These are phyloP conservation scores for Pinus tabuliformis DNA, from an alignment of 75 land plant genomes.

Conservation along the genomic window DNA sequence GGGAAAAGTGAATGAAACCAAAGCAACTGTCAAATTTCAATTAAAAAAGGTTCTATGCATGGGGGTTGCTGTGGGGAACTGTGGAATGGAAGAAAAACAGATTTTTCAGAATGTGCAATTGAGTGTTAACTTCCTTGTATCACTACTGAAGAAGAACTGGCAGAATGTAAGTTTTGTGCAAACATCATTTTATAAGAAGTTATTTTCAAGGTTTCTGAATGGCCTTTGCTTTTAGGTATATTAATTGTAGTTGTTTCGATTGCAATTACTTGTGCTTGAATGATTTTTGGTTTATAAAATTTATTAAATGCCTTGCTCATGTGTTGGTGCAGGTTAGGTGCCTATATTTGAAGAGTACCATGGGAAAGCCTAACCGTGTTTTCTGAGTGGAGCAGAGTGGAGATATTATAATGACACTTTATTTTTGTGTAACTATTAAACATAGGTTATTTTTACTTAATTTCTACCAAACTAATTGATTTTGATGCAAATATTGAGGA, in stretches of 20 bases:
- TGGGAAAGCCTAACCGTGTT: constrained; percentile 65
- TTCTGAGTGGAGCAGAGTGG: constrained; percentile 20
- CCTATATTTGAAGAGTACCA: constrained; percentile 79
- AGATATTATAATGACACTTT: no score
- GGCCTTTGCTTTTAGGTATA: not conserved
- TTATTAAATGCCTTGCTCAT: not conserved
- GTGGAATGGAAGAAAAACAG: constrained; percentile 80
- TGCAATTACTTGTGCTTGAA: not conserved
- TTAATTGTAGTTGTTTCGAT: not conserved
- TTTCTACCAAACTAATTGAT: no score
- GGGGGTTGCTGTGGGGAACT: constrained; percentile 85
- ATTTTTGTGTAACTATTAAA: no score
- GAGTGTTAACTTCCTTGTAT: constrained; percentile 82
- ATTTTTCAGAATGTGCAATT: constrained; percentile 80
- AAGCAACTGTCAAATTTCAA: constrained; percentile 77
- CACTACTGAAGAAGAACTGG: constrained; percentile 84
- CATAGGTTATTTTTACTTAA: no score
- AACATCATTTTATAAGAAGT: not conserved
- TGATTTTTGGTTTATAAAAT: no score
- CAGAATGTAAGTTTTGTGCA: constrained; percentile 63
- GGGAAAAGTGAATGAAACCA: constrained; percentile 56
- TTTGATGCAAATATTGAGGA: no score
- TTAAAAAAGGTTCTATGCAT: constrained; percentile 82
- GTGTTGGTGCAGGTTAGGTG: constrained; percentile 57
- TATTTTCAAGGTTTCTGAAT: not conserved